Evolutionary conservation across 805 yeast genomes (phyloP).

Genomic region (Metschnikowia matae): DNA sequence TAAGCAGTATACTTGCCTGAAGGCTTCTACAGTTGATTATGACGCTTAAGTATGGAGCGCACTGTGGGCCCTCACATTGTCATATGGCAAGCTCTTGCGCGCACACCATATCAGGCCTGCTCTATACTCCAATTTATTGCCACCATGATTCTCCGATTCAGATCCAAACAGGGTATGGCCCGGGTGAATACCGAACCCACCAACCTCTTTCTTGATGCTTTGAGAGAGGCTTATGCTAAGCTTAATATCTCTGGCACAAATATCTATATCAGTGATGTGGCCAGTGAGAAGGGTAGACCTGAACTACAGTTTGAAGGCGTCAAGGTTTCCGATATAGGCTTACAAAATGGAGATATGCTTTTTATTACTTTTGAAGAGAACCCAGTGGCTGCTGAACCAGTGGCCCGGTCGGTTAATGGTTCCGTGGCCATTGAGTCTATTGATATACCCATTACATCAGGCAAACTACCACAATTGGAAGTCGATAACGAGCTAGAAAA

Average conservation of each 20-base stretch:
- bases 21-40: not conserved
- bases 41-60: not conserved
- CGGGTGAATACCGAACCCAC: constrained; percentile 52
- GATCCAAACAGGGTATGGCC: constrained; percentile 80
- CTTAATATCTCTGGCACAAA: constrained; percentile 14
- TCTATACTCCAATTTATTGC: not conserved
- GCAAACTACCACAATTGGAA: constrained; percentile 47
- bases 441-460: constrained; percentile 3
- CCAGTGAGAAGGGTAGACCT: constrained; percentile 41
- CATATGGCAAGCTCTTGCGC: not conserved
- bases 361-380: constrained; percentile 36
- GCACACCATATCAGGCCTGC: not conserved
- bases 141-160: constrained; percentile 55
- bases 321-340: constrained; percentile 41
- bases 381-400: not conserved
- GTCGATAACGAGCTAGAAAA: constrained; percentile 66
- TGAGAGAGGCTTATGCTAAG: constrained; percentile 36
- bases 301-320: constrained; percentile 35
- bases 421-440: constrained; percentile 8
- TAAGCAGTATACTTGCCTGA: not conserved
- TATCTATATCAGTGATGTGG: constrained; percentile 39
- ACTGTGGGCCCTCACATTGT: not conserved
- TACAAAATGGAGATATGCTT: constrained; percentile 58
- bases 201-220: constrained; percentile 41
- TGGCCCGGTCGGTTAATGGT: constrained; percentile 10